A percentile compares a stretch with the other conserved stretches of the same genome.
phyloP scores from a whole-genome alignment of 1,284 basidiomycete species.

The Malassezia sp. region DNA sequence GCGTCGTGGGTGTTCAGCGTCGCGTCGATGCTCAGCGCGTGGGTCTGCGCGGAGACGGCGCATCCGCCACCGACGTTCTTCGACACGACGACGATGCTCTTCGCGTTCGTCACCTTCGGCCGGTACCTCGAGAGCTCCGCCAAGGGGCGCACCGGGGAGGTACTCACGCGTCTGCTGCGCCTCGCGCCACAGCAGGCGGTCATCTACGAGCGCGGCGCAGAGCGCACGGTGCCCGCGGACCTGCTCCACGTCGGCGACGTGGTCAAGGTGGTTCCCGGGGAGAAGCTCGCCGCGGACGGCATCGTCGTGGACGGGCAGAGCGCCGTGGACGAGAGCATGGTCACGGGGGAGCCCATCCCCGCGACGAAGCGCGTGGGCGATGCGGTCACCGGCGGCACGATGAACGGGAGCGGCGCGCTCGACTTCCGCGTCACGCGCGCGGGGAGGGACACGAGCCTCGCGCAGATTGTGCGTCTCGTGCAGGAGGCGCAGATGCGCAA shows the following conservation, averaged over 20 bases:
- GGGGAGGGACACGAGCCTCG: slow-evolving; percentile 85
- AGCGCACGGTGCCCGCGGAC: slow-evolving; percentile 84
- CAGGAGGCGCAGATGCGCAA: slow-evolving; percentile 96
- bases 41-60: slow-evolving; percentile 48
- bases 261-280: slow-evolving; percentile 88
- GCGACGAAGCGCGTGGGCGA: slow-evolving; percentile 72
- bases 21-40: slow-evolving; percentile 52
- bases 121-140: slow-evolving; percentile 91
- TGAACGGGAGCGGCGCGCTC: slow-evolving; percentile 89
- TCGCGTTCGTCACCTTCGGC: slow-evolving; percentile 91
- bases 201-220: slow-evolving; percentile 63
- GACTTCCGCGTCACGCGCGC: slow-evolving; percentile 90
- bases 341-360: slow-evolving; percentile 91
- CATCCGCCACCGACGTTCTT: slow-evolving; percentile 84
- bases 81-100: slow-evolving; percentile 96
- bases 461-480: slow-evolving; percentile 91
- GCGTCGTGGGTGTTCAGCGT: slow-evolving; percentile 85
- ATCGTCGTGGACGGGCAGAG: slow-evolving; percentile 74
- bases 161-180: slow-evolving; percentile 87
- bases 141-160: slow-evolving; percentile 91
- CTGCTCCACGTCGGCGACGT: slow-evolving; percentile 86
- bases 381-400: slow-evolving; percentile 83
- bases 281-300: slow-evolving; percentile 92
- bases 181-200: slow-evolving; percentile 88
- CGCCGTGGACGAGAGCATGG: slow-evolving; percentile 85